These are phyloP conservation scores for Saccharomyces hybrid DNA, from an alignment of 1,139 yeast genomes.

Conservation along the genomic window DNA sequence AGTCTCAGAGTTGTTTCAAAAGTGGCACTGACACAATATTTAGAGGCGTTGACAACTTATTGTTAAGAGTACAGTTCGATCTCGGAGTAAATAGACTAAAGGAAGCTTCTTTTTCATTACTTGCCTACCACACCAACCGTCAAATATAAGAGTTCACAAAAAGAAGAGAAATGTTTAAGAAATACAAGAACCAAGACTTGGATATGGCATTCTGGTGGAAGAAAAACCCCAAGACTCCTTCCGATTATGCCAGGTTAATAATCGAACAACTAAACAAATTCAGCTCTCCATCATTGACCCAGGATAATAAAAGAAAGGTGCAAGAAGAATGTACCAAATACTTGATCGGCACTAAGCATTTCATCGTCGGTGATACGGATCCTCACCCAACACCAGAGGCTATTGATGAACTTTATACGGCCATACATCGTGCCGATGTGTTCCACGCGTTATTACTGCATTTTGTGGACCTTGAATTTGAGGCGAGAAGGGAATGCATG, in stretches of 20 bases:
- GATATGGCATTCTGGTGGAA: slow-evolving; percentile 84
- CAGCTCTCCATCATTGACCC: slow-evolving; percentile 18
- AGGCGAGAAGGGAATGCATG: slow-evolving; percentile 77
- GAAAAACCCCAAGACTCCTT: slow-evolving; percentile 86
- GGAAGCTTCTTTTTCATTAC: not conserved
- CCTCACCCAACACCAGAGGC: slow-evolving; percentile 69
- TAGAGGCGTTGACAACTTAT: not conserved
- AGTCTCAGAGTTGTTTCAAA: not conserved
- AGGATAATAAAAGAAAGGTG: slow-evolving; percentile 48
- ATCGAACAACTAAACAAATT: slow-evolving; percentile 66
- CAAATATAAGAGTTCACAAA: not conserved
- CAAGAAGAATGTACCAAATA: slow-evolving; percentile 74
- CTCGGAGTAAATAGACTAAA: not conserved
- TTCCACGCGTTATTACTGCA: slow-evolving; percentile 52
- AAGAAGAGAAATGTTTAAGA: slow-evolving; percentile 20
- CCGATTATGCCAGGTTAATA: slow-evolving; percentile 68
- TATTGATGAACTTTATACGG: slow-evolving; percentile 44
- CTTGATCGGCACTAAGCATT: slow-evolving; percentile 57
- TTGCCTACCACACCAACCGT: not conserved
- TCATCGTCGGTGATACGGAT: slow-evolving; percentile 67
- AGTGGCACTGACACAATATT: not conserved
- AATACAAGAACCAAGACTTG: slow-evolving; percentile 27
- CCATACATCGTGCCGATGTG: slow-evolving; percentile 49
- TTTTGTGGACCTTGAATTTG: slow-evolving; percentile 68
- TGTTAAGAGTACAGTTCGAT: not conserved